phyloP scores from a whole-genome alignment of 139 green algal species.

The Chlamydomonas schloesseri region DNA sequence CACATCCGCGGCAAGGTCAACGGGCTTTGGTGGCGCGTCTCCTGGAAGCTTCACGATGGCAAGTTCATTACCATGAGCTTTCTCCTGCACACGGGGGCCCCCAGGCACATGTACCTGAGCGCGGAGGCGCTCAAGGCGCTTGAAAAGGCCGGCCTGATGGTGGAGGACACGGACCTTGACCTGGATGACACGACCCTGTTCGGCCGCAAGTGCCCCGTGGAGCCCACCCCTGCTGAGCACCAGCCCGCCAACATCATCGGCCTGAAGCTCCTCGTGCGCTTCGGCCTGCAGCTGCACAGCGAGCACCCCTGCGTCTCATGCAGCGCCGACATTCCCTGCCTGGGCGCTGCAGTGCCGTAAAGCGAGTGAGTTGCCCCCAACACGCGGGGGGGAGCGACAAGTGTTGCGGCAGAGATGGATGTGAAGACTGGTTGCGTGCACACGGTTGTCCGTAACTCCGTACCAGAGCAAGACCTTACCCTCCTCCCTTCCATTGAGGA shows the following conservation, averaged over 20 bases:
- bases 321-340: not conserved
- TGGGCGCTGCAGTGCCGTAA: not conserved
- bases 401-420: no score
- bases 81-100: constrained; percentile 18
- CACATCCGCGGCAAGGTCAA: not conserved
- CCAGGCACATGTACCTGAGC: constrained; percentile 21
- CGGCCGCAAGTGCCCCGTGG: constrained; percentile 12
- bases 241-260: constrained; percentile 31
- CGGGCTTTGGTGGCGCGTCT: not conserved
- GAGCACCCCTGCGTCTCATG: not conserved
- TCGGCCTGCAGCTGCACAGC: not conserved
- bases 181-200: not conserved
- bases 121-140: not conserved
- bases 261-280: constrained; percentile 3
- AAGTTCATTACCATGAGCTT: constrained; percentile 17
- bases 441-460: no score
- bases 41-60: not conserved
- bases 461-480: no score
- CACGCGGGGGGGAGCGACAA: no score
- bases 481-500: no score
- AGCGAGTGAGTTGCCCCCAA: no score
- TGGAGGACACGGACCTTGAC: not conserved
- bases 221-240: not conserved
- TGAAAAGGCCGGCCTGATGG: not conserved
- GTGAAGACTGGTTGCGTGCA: no score